Evolutionary conservation across 2,329 filamentous ascomycete genomes (phyloP).

Genomic region (Orbilia quercus): DNA sequence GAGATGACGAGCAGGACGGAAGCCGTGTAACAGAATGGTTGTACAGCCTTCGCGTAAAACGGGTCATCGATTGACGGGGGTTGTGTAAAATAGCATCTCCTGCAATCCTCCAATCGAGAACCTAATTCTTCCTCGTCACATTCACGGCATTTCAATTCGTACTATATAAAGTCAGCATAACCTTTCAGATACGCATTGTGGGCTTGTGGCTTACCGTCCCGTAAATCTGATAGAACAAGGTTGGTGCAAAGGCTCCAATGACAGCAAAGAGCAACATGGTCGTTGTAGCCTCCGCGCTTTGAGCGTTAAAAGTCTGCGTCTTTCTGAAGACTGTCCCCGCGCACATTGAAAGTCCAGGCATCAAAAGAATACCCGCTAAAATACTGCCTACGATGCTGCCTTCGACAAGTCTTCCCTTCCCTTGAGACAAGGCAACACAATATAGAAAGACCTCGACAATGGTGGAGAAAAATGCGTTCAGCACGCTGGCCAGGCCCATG

Average conservation of each 20-base stretch:
- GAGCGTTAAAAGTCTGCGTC: constrained; percentile 97
- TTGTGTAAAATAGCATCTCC: constrained; percentile 93
- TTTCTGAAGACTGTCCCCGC: constrained; percentile 98
- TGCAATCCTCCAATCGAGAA: constrained; percentile 73
- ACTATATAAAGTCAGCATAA: constrained; percentile 66
- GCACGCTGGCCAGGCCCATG: constrained; percentile 95
- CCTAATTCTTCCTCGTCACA: constrained; percentile 67
- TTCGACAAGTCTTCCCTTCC: constrained; percentile 91
- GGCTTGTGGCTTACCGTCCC: constrained; percentile 73
- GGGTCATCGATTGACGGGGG: constrained; percentile 82
- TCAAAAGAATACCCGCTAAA: constrained; percentile 92
- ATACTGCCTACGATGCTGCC: constrained; percentile 98
- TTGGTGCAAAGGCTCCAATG: constrained; percentile 93
- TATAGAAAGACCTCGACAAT: constrained; percentile 98
- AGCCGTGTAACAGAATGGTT: constrained; percentile 91
- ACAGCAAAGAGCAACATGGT: constrained; percentile 98
- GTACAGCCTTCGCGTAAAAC: constrained; percentile 90
- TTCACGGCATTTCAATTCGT: constrained; percentile 87
- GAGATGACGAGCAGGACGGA: constrained; percentile 87
- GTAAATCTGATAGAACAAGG: constrained; percentile 98
- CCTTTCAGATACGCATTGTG: constrained; percentile 5
- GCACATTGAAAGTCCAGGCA: constrained; percentile 97
- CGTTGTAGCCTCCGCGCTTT: constrained; percentile 86
- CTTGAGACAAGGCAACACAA: constrained; percentile 90
- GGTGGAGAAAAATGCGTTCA: constrained; percentile 98